These are phyloP conservation scores for Dendrobium chrysotoxum DNA, from an alignment of 106 monocot genomes.

Conservation along the genomic window DNA sequence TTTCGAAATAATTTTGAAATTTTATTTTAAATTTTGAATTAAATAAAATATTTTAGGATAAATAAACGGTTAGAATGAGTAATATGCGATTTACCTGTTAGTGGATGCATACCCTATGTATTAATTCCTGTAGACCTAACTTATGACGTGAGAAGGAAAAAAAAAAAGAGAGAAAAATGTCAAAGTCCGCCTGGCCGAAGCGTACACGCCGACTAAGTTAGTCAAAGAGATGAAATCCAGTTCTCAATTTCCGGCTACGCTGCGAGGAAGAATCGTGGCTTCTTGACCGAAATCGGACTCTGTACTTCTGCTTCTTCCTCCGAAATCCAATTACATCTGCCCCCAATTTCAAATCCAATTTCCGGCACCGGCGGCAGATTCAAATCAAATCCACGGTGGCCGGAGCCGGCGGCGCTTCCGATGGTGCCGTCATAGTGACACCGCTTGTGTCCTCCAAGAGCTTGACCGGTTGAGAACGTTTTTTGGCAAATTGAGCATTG, in stretches of 20 bases:
- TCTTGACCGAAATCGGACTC: constrained; percentile 40
- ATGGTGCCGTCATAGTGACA: constrained; percentile 43
- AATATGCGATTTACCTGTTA: too few species aligned
- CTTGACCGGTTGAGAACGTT: constrained; percentile 43
- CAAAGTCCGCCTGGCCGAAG: neutral
- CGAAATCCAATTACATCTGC: constrained; percentile 7
- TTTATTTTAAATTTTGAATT: neutral
- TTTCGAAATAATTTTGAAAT: too few species aligned
- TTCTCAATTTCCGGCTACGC: constrained; percentile 4
- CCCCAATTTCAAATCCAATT: constrained; percentile 4
- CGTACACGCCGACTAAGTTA: neutral
- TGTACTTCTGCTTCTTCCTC: constrained; percentile 46
- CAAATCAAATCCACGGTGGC: constrained; percentile 19
- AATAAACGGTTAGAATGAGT: neutral
- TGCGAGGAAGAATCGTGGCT: constrained; percentile 23
- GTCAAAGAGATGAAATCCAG: neutral
- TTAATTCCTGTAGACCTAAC: too few species aligned
- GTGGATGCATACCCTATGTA: too few species aligned
- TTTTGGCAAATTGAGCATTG: constrained; percentile 39
- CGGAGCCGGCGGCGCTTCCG: constrained; percentile 11
- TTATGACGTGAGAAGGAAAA: too few species aligned
- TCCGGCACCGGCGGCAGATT: constrained; percentile 50
- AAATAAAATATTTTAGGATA: neutral
- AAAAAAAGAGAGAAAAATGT: neutral
- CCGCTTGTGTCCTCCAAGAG: constrained; percentile 51